These are phyloP conservation scores for Trametes sp. DNA, from an alignment of 1,284 basidiomycete genomes.

Conservation along the genomic window DNA sequence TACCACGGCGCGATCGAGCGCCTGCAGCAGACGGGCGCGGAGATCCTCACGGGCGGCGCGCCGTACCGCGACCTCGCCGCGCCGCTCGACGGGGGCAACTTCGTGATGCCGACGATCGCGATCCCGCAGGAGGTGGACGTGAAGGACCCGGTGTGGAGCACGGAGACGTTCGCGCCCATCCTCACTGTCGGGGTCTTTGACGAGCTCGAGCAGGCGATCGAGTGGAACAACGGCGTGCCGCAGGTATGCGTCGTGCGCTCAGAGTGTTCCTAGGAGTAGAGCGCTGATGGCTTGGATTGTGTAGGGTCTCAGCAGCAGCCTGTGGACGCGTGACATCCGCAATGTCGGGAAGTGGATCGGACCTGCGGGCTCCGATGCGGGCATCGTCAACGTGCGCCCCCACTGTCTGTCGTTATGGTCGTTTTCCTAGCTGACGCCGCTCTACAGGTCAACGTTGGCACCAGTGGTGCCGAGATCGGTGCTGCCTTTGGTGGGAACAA, in stretches of 20 bases:
- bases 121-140: slow-evolving; percentile 65
- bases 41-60: slow-evolving; percentile 78
- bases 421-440: slow-evolving; percentile 12
- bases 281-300: neutral
- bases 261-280: neutral
- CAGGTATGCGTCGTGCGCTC: slow-evolving; percentile 49
- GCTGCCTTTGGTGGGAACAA: slow-evolving; percentile 95
- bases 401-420: slow-evolving; percentile 32
- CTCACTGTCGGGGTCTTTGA: slow-evolving; percentile 91
- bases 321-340: slow-evolving; percentile 89
- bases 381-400: slow-evolving; percentile 80
- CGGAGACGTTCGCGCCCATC: slow-evolving; percentile 89
- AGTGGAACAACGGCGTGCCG: slow-evolving; percentile 92
- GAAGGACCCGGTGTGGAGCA: slow-evolving; percentile 71
- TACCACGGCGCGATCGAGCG: slow-evolving; percentile 73
- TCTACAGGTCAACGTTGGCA: slow-evolving; percentile 86
- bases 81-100: slow-evolving; percentile 76
- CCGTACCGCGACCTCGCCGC: slow-evolving; percentile 51
- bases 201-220: slow-evolving; percentile 89
- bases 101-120: slow-evolving; percentile 89
- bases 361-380: slow-evolving; percentile 85
- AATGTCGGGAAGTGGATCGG: slow-evolving; percentile 92
- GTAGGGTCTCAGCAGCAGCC: slow-evolving; percentile 85
- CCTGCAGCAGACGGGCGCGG: slow-evolving; percentile 72
- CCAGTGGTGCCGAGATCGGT: slow-evolving; percentile 93